Percentiles rank a stretch among this genome's conserved stretches.
phyloP scores from a whole-genome alignment of 805 yeast genomes.

The Candida germanica region DNA sequence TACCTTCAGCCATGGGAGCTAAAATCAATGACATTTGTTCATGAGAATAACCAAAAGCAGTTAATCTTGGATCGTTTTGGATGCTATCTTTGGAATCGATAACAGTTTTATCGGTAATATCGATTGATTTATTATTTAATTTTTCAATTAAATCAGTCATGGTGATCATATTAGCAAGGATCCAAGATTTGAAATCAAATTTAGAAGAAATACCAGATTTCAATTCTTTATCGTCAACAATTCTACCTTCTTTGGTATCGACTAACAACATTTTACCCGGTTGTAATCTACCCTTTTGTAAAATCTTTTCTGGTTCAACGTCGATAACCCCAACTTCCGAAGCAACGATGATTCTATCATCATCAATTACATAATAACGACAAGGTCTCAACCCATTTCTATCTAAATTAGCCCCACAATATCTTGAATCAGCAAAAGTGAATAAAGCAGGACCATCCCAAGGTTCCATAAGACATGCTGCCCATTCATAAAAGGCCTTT shows the following conservation, averaged over 20 bases:
- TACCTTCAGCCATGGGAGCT: slow-evolving; percentile 95
- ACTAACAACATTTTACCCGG: slow-evolving; percentile 97
- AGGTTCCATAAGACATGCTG: slow-evolving; percentile 98
- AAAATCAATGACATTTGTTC: slow-evolving; percentile 82
- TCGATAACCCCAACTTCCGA: slow-evolving; percentile 97
- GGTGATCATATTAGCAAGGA: slow-evolving; percentile 78
- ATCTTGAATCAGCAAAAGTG: slow-evolving; percentile 95
- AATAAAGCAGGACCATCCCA: slow-evolving; percentile 99
- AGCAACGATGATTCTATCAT: slow-evolving; percentile 94
- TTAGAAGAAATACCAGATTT: slow-evolving; percentile 76
- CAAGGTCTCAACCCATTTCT: slow-evolving; percentile 98
- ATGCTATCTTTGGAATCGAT: slow-evolving; percentile 38
- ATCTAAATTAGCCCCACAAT: slow-evolving; percentile 97
- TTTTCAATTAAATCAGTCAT: slow-evolving; percentile 71
- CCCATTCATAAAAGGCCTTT: slow-evolving; percentile 97
- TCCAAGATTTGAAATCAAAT: slow-evolving; percentile 92
- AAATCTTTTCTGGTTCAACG: slow-evolving; percentile 74
- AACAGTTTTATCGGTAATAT: slow-evolving; percentile 17
- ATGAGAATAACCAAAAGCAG: slow-evolving; percentile 90
- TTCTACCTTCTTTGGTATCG: slow-evolving; percentile 87
- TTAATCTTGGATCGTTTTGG: slow-evolving; percentile 78
- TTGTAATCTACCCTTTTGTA: slow-evolving; percentile 89
- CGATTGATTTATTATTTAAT: slow-evolving; percentile 41
- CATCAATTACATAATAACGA: slow-evolving; percentile 92
- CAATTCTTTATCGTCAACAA: slow-evolving; percentile 90